A percentile compares a stretch with the other conserved stretches of the same genome.
Conservation (phyloP, 495 filamentous ascomycete species). For the Aspergillus hancockii region DNA sequence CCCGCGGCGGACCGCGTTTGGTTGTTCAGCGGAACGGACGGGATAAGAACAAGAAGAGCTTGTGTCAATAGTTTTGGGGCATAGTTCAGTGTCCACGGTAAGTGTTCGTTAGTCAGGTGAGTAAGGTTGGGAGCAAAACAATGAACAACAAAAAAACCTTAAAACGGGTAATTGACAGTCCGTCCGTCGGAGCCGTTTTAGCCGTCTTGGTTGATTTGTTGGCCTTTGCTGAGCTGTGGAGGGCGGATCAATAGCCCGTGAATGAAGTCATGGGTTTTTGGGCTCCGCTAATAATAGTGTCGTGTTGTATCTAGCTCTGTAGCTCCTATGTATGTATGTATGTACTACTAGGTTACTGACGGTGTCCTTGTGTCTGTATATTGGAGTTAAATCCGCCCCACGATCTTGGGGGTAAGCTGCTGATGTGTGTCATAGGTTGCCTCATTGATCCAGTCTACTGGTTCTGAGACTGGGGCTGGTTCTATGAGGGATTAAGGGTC, state of each 20-base stretch:
- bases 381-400: background rate
- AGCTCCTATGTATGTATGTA: too few relatives aligned
- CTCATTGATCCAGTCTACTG: background rate
- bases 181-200: background rate
- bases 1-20: background rate
- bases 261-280: too few relatives aligned
- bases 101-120: background rate
- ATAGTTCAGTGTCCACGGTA: background rate
- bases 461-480: background rate
- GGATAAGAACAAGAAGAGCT: background rate
- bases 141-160: too few relatives aligned
- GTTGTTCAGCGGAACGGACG: background rate
- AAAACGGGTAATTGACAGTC: background rate
- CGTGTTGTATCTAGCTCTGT: too few relatives aligned
- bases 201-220: background rate
- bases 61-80: background rate
- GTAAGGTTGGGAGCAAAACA: background rate
- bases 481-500: background rate
- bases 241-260: too few relatives aligned
- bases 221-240: too few relatives aligned
- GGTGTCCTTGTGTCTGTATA: too few relatives aligned
- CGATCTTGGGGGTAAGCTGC: background rate
- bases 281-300: too few relatives aligned
- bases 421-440: background rate
- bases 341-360: background rate